Base-by-base conservation (phyloP, 331 rosid genomes). In the Saraca asoca region DNA sequence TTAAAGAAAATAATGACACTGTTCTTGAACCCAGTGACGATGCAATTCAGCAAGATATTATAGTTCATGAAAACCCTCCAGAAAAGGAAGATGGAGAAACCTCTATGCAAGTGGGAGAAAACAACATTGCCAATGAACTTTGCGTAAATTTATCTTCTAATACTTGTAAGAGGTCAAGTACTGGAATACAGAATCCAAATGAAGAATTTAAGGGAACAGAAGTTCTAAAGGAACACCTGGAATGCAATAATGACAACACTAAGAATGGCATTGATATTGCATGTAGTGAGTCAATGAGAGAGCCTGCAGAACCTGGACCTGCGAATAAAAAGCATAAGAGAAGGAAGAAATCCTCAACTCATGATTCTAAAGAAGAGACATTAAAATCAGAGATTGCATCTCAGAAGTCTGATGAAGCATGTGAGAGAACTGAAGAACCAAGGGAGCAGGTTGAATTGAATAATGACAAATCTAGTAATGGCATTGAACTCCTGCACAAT, bases 241-340 rank as follows among this genome's bases (percentile, higher is more conserved):
- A 57, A 41, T 10, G 54, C 65, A 72, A 39, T 15, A 29, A 59
- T 37, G 69, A 62, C 29, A 73, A 57, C 37, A 58, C 35, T 43
- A 72, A 62, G 46, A 58, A 58, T 54, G 78, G 41, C 16, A 29
- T 75, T 44, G 66, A 38, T 60, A 58, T 51, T 37, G 59, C 53
- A 35, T 46, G 52, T 43, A 42, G 38, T 34, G 72, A 66, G 39
- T 64, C 79, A 18, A 42, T 50, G 39, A 69, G 56, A 51, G 83
- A 76, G 63, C 85, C 81, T 72, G 73, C 80, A 16, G 75, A 58
- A 59, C 62, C 74, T 51, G 64, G 9, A 70, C 50, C 63, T 61
- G 44, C 19, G 20, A 72, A 51, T 51, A 76, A 72, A 77, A 87
- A 77, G 62, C 72, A 5, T 35, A 65, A 24, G 79, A 67, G 49